These are phyloP conservation scores for Rutstroemia sp. DNA, from an alignment of 2,329 filamentous ascomycete species.

Conservation along the genomic window DNA sequence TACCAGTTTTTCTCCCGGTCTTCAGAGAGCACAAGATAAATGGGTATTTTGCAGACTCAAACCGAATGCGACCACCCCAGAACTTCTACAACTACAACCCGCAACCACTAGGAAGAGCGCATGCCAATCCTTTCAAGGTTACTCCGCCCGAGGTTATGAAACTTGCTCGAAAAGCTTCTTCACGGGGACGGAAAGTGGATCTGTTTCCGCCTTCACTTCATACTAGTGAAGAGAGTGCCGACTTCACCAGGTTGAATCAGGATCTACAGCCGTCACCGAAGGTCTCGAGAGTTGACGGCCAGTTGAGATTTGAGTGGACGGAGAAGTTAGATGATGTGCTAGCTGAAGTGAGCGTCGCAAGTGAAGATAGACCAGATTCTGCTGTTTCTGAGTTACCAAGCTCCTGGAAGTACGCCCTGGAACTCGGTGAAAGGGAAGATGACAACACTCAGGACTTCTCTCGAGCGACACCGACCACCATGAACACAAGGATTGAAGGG, in stretches of 20 bases:
- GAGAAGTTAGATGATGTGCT: slow-evolving; percentile 15
- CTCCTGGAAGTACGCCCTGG: slow-evolving; percentile 15
- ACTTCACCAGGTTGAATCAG: slow-evolving; percentile 3
- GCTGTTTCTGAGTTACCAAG: slow-evolving; percentile 8
- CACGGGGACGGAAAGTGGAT: neutral
- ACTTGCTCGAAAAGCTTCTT: neutral
- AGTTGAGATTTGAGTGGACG: slow-evolving; percentile 15
- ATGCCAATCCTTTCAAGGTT: slow-evolving; percentile 25
- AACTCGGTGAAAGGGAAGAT: slow-evolving; percentile 10
- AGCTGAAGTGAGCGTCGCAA: slow-evolving; percentile 3
- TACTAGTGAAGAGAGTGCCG: slow-evolving; percentile 9
- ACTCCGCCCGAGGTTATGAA: slow-evolving; percentile 20
- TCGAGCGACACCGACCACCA: neutral
- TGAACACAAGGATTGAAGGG: neutral
- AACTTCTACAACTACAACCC: slow-evolving; percentile 13
- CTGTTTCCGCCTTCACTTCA: slow-evolving; percentile 9
- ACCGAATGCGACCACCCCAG: slow-evolving; percentile 14
- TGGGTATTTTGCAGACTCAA: slow-evolving; percentile 26
- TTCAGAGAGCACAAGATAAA: slow-evolving; percentile 25
- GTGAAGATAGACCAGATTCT: neutral
- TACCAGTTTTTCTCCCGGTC: slow-evolving; percentile 23
- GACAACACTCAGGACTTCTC: neutral
- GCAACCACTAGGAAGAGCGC: slow-evolving; percentile 16
- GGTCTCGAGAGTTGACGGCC: neutral
- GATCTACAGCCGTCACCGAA: neutral